Base-by-base conservation (phyloP, 2,329 filamentous ascomycete species). In the Albophoma yamanashiensis region DNA sequence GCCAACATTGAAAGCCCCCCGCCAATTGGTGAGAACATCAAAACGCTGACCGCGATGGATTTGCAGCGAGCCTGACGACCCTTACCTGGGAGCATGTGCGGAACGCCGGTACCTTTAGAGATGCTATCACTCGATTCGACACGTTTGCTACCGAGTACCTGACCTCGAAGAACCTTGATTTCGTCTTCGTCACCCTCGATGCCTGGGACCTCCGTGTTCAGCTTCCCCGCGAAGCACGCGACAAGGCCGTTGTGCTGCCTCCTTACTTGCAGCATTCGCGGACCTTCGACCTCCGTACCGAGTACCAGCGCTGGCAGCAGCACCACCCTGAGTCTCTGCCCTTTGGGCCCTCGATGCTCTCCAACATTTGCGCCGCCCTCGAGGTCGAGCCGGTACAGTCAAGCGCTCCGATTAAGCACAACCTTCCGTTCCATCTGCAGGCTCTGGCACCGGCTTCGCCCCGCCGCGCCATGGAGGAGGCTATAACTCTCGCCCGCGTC, bases 11-110 rank as follows among this genome's bases (percentile, higher is more conserved):
- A 38, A 36, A 55, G 31, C 31, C 3, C 3, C 31, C 50, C 14
- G 11, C 31, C 50, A 38, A 36, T 55, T 55, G 50, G 36, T 36
- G 31, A 22, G 5, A 15, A 31, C 15, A 8, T 43, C 40, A 31
- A 27, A 38, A 45, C 8, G 58, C 61, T 64, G 58, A 64, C 61
- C 27, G 42, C 20, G 25, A 42, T 60, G 8, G 56, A 34, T 39
- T 64, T 70, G 66, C 73, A 97, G 92, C 94, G 73, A 97, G 92
- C 79, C 82, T 99, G 74, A 99, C 94, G 55, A 99, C 94, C 66
- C 81, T 99, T 69, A 97, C 94, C 59, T 99, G 94, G 94, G 94
- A 99, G 76, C 93, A 99, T 79, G 94, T 99, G 73, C 89, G 93
- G 74, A 95, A 93, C 75, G 93, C 94, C 73, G 94, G 94, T 67